A percentile compares a stretch with the other conserved stretches of the same genome.
These are phyloP conservation scores for Orbilia oligospora DNA, from an alignment of 2,329 filamentous ascomycete genomes.

Conservation along the genomic window DNA sequence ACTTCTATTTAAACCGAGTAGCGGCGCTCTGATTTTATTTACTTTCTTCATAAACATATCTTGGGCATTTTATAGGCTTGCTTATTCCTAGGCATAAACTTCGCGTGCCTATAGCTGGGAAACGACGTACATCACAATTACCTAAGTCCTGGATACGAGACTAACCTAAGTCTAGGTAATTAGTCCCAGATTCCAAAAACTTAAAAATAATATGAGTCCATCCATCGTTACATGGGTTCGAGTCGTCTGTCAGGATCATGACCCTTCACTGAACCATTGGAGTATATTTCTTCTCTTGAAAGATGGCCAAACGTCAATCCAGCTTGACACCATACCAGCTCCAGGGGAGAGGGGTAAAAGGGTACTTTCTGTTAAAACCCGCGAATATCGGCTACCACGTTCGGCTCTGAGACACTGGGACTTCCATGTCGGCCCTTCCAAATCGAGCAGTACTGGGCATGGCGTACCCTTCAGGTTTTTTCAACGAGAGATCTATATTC, in stretches of 20 bases:
- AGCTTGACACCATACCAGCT: conserved; percentile 1
- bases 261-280: conserved; percentile 4
- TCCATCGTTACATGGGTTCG: not conserved
- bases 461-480: conserved; percentile 1
- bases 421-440: not conserved
- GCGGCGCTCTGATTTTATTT: too few relatives aligned
- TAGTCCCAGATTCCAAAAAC: too few relatives aligned
- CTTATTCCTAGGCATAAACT: too few relatives aligned
- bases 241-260: conserved; percentile 4
- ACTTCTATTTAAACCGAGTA: too few relatives aligned
- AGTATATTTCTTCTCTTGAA: conserved; percentile 22
- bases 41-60: too few relatives aligned
- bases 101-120: too few relatives aligned
- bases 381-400: not conserved
- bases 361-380: not conserved
- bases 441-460: too few relatives aligned
- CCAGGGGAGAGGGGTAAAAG: not conserved
- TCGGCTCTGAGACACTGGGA: conserved; percentile 16
- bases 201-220: not conserved
- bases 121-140: too few relatives aligned
- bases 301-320: not conserved
- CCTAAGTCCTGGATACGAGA: too few relatives aligned
- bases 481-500: not conserved
- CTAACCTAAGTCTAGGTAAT: too few relatives aligned
- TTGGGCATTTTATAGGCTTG: too few relatives aligned